These are phyloP conservation scores for Kwoniella sp. DNA, from an alignment of 768 basidiomycete species.

Conservation along the genomic window DNA sequence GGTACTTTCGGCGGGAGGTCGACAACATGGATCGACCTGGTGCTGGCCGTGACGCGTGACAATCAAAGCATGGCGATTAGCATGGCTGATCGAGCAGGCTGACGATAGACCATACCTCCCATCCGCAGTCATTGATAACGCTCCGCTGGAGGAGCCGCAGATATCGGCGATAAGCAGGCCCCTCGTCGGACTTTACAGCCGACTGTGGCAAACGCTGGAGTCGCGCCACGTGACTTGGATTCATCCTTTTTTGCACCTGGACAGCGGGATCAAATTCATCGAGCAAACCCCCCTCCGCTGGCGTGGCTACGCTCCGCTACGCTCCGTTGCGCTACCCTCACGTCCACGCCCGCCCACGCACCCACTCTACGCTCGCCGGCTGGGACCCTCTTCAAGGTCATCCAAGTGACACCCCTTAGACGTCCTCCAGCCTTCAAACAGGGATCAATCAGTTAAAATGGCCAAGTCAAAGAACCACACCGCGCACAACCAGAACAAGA, in stretches of 20 bases:
- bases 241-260: background rate
- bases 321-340: too few species aligned
- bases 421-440: constrained; percentile 4
- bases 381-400: background rate
- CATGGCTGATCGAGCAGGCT: background rate
- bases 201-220: background rate
- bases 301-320: too few species aligned
- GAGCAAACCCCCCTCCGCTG: too few species aligned
- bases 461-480: constrained; percentile 90
- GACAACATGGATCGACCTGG: too few species aligned
- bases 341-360: too few species aligned
- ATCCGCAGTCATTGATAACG: background rate
- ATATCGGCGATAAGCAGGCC: background rate
- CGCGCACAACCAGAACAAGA: constrained; percentile 81
- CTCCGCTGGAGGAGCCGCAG: background rate
- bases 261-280: background rate
- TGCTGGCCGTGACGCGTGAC: too few species aligned
- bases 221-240: background rate
- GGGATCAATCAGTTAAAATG: constrained; percentile 55
- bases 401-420: background rate
- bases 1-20: too few species aligned
- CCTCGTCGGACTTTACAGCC: background rate
- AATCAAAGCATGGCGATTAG: background rate
- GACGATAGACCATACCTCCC: background rate
- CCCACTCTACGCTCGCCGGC: too few species aligned